Evolutionary conservation across 2,329 filamentous ascomycete species (phyloP).

Genomic region (Lecanicillium sp.): DNA sequence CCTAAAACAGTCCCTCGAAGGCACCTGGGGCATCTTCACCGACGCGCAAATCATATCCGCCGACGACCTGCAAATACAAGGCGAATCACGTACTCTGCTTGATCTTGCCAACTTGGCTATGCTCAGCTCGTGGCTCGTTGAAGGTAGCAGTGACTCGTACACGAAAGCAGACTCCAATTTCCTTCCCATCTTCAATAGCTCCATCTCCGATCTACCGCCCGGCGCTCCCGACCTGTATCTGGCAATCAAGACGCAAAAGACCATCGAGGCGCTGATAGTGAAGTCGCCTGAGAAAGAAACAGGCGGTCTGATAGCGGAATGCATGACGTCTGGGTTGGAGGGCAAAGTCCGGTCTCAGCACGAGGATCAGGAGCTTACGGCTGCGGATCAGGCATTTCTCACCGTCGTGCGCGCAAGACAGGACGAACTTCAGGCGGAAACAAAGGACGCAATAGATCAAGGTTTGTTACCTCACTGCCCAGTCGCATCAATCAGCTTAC

Average conservation of each 20-base stretch:
- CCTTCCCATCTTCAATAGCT: slow-evolving; percentile 34
- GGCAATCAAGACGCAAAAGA: slow-evolving; percentile 38
- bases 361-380: slow-evolving; percentile 21
- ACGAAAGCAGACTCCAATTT: slow-evolving; percentile 37
- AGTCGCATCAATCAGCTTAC: too few species aligned
- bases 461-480: too few species aligned
- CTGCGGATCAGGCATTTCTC: slow-evolving; percentile 27
- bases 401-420: slow-evolving; percentile 24
- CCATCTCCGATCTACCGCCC: slow-evolving; percentile 35
- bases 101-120: slow-evolving; percentile 43
- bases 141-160: slow-evolving; percentile 29
- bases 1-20: slow-evolving; percentile 24
- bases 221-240: slow-evolving; percentile 36
- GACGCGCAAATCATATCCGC: slow-evolving; percentile 23
- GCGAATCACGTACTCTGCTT: slow-evolving; percentile 28
- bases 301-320: slow-evolving; percentile 47
- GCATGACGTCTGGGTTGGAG: slow-evolving; percentile 50
- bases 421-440: slow-evolving; percentile 22
- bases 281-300: slow-evolving; percentile 39
- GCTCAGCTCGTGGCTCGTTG: slow-evolving; percentile 32
- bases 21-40: slow-evolving; percentile 26
- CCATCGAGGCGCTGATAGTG: slow-evolving; percentile 46
- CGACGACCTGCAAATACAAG: slow-evolving; percentile 24
- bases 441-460: slow-evolving; percentile 3
- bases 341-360: slow-evolving; percentile 30